phyloP scores from a whole-genome alignment of 139 green algal genomes.

The Coelastrella sp. region DNA sequence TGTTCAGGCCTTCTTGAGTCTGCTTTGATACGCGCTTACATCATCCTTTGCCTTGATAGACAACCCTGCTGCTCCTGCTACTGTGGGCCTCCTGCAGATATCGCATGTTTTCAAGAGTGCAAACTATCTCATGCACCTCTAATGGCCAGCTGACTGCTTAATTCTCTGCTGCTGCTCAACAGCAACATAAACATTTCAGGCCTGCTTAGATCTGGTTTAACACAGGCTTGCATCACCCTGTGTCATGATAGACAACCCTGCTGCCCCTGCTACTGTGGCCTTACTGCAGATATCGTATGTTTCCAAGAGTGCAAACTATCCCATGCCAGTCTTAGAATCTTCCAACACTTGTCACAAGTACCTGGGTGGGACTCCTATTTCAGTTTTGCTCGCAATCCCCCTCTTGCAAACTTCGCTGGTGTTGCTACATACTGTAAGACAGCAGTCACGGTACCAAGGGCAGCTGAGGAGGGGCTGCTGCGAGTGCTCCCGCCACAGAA shows the following conservation, averaged over 20 bases:
- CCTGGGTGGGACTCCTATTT: neutral
- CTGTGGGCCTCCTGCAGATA: too few relatives aligned
- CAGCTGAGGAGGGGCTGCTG: neutral
- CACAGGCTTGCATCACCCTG: too few relatives aligned
- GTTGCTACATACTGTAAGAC: neutral
- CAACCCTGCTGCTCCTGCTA: too few relatives aligned
- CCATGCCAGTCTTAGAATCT: neutral
- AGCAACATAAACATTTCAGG: too few relatives aligned
- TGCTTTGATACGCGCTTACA: too few relatives aligned
- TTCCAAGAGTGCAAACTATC: neutral
- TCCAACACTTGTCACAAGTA: neutral
- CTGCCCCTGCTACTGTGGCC: conserved; percentile 6
- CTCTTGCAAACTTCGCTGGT: neutral
- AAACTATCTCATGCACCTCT: too few relatives aligned
- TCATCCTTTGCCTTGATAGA: too few relatives aligned
- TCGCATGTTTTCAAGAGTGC: too few relatives aligned
- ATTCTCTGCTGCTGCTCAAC: too few relatives aligned
- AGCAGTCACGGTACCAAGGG: neutral
- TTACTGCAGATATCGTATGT: neutral
- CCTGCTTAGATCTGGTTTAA: too few relatives aligned
- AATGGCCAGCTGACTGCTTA: too few relatives aligned
- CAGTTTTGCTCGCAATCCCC: neutral
- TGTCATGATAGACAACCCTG: neutral
- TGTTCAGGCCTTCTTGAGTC: too few relatives aligned
- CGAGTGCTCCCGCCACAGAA: neutral